Percentiles rank a stretch among this genome's conserved stretches.
These are phyloP conservation scores for Vigna unguiculata DNA, from an alignment of 306 rosid genomes.

Conservation along the genomic window DNA sequence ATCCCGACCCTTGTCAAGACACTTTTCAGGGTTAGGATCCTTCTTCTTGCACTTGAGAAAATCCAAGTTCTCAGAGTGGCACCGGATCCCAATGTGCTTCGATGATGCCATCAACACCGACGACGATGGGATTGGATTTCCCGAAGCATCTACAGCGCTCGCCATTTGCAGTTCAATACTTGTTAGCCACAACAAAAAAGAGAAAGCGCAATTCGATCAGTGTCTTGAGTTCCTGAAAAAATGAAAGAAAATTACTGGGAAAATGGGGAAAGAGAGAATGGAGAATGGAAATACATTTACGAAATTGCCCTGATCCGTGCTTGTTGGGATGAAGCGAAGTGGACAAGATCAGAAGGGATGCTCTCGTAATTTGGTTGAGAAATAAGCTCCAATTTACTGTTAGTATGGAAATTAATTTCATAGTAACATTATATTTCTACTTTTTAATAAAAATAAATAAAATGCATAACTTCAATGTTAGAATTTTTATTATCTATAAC, in stretches of 20 bases:
- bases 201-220: not conserved
- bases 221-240: conserved; percentile 39
- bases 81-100: conserved; percentile 76
- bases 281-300: conserved; percentile 40
- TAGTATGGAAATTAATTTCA: no score
- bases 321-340: no score
- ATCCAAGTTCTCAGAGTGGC: conserved; percentile 84
- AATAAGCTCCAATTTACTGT: no score
- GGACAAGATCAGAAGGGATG: no score
- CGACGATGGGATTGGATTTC: conserved; percentile 94
- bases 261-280: not conserved
- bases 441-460: no score
- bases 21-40: conserved; percentile 91
- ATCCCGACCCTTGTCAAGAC: conserved; percentile 86
- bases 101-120: conserved; percentile 89
- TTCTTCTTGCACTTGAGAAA: conserved; percentile 91
- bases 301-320: not conserved
- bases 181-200: not conserved
- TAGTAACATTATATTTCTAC: no score
- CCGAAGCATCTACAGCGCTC: conserved; percentile 78
- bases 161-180: conserved; percentile 61
- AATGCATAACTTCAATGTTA: no score
- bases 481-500: no score
- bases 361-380: no score
- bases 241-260: not conserved